Percentiles rank a stretch among this genome's conserved stretches.
Evolutionary conservation across 2,329 filamentous ascomycete species (phyloP).

Genomic region (Aspergillus sp.): DNA sequence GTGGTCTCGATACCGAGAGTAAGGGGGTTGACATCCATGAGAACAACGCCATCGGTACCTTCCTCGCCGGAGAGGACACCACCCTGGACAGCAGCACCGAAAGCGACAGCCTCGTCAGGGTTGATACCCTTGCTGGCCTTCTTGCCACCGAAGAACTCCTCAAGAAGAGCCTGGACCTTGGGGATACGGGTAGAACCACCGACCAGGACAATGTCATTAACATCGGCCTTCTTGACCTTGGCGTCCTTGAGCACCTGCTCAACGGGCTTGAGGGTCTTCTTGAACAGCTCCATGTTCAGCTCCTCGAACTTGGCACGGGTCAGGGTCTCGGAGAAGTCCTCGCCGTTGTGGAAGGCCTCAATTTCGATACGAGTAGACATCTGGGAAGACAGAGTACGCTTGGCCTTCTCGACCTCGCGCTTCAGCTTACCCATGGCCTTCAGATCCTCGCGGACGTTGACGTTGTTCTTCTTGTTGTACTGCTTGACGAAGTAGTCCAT

Average conservation of each 20-base stretch:
- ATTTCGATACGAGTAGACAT: constrained; percentile 95
- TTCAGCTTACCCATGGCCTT: constrained; percentile 99
- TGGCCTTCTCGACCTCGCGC: constrained; percentile 99
- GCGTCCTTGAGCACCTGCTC: constrained; percentile 98
- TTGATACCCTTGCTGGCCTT: constrained; percentile 99
- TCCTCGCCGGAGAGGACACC: constrained; percentile 90
- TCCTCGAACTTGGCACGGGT: constrained; percentile 99
- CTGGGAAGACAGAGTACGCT: constrained; percentile 93
- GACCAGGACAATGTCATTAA: constrained; percentile 95
- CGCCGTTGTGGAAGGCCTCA: constrained; percentile 92
- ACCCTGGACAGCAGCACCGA: constrained; percentile 94
- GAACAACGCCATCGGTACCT: constrained; percentile 75
- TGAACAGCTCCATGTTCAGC: constrained; percentile 98
- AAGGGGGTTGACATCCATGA: constrained; percentile 96
- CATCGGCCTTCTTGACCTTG: constrained; percentile 92
- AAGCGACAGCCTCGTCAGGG: constrained; percentile 98
- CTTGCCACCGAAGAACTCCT: constrained; percentile 95
- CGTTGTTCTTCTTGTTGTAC: constrained; percentile 97
- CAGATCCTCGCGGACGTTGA: constrained; percentile 88
- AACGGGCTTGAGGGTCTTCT: constrained; percentile 98
- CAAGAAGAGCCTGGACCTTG: constrained; percentile 91
- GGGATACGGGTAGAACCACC: constrained; percentile 99
- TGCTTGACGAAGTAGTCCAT: constrained; percentile 95
- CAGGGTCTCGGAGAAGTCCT: constrained; percentile 97
- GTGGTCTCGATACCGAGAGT: constrained; percentile 97